Evolutionary conservation across 1,284 basidiomycete species (phyloP).

Genomic region (Sphaerobolus stellatus): DNA sequence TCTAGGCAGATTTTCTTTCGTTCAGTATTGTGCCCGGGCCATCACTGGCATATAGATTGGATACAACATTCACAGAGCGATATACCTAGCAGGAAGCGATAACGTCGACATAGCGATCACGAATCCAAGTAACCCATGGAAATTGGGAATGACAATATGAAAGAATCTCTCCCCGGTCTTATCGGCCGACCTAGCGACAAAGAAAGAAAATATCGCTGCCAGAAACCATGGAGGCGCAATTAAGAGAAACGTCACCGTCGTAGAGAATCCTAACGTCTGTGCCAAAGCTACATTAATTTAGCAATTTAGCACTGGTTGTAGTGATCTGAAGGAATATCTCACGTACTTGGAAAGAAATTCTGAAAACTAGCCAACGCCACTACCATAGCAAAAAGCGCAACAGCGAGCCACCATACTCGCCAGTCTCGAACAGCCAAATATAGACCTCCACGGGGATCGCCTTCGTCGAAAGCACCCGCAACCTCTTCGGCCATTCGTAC

Average conservation of each 20-base stretch:
- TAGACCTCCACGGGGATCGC: constrained; percentile 27
- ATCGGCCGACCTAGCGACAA: constrained; percentile 37
- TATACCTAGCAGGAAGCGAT: constrained; percentile 64
- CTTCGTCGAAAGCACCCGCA: constrained; percentile 46
- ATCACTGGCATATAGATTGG: not conserved
- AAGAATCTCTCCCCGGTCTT: constrained; percentile 61
- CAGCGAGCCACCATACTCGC: constrained; percentile 38
- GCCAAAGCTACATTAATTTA: too few species aligned
- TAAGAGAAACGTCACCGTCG: constrained; percentile 64
- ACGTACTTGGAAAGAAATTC: constrained; percentile 32
- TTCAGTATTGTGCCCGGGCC: too few species aligned
- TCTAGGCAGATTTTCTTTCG: too few species aligned
- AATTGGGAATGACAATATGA: constrained; percentile 56
- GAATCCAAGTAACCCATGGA: constrained; percentile 69
- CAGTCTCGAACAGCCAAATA: constrained; percentile 40
- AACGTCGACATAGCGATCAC: constrained; percentile 69
- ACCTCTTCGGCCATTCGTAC: constrained; percentile 73
- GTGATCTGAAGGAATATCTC: too few species aligned
- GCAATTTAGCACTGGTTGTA: too few species aligned
- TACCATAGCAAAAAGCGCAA: constrained; percentile 20
- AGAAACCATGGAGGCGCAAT: constrained; percentile 79
- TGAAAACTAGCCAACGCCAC: constrained; percentile 28
- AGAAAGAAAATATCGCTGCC: constrained; percentile 46
- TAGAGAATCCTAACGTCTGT: constrained; percentile 69
- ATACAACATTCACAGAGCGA: constrained; percentile 55